Evolutionary conservation across 306 rosid genomes (phyloP), one percentile per base, ranked within the genome.

Genomic region (Astragalus membranaceus): DNA sequence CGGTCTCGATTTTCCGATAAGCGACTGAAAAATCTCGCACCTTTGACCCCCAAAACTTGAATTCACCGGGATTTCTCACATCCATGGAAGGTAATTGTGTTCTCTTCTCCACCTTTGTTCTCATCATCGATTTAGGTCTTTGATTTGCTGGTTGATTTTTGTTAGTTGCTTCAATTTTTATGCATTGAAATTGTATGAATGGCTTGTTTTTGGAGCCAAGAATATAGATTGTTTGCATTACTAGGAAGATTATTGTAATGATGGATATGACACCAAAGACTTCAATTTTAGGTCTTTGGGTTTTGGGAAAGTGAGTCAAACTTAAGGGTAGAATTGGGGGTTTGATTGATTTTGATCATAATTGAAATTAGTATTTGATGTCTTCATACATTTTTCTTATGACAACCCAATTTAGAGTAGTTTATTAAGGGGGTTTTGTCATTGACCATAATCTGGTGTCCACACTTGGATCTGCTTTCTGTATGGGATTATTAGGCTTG

Each of bases 41-140:
- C 41, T 68, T 77, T 48, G 12, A 3, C 17, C 75, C 84, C 84
- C 54, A 32, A 75, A 77, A 35, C 70, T 78, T 51, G 55, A 44
- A 14, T 74, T 56, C 71, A 43, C 48, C 67, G 10, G 66, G 70
- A 76, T 48, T 76, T 73, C 58, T 46, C 76, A 8, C 79, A 57
- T 75, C 50, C 88, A 92, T 92, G 98, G 96, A 89, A 87, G 96
- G 96, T 90, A 87, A 87, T 76, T 64, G 32, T 78, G 44, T 50
- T 67, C 9, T 58, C 15, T 17, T 59, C 11, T 67, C 57, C 48
- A 36, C 48, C 32, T 49, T 35, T 66, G 74, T 54, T 75, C 75
- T 15, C 10, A 44, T 67, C 67, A 29, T 44, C 53, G 80, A 82
- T 80, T 73, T 85, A 83, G 79, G 84, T 77, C 39, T 76, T 78